Evolutionary conservation across 2,329 filamentous ascomycete species (phyloP).

Genomic region (Sclerotinia borealis): DNA sequence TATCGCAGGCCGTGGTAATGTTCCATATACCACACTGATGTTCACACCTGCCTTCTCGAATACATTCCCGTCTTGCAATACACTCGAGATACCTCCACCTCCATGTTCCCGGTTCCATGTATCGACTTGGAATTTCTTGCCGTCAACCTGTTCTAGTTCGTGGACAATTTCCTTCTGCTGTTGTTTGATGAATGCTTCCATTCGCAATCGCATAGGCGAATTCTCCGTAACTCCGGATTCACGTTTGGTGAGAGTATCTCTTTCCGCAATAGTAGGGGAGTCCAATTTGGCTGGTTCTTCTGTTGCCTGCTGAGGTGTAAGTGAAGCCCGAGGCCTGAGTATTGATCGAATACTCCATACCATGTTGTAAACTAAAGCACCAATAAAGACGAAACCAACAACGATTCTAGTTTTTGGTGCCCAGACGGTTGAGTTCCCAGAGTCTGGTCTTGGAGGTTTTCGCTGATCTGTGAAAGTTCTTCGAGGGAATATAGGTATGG

Average conservation of each 20-base stretch:
- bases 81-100: conserved; percentile 88
- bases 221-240: conserved; percentile 66
- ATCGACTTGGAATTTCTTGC: conserved; percentile 73
- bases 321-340: conserved; percentile 13
- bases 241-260: conserved; percentile 74
- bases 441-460: conserved; percentile 18
- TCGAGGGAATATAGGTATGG: conserved; percentile 16
- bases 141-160: conserved; percentile 78
- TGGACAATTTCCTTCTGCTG: conserved; percentile 84
- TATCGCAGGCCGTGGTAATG: conserved; percentile 79
- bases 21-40: conserved; percentile 90
- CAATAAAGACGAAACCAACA: conserved; percentile 43
- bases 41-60: conserved; percentile 98
- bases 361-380: conserved; percentile 45
- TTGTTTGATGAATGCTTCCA: conserved; percentile 93
- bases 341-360: conserved; percentile 28
- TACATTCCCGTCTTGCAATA: conserved; percentile 90
- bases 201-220: conserved; percentile 93
- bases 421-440: conserved; percentile 30
- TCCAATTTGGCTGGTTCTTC: conserved; percentile 44
- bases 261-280: conserved; percentile 69
- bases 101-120: conserved; percentile 83
- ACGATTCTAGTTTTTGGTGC: conserved; percentile 42
- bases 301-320: conserved; percentile 28
- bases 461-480: conserved; percentile 21